phyloP scores from a whole-genome alignment of 495 filamentous ascomycete genomes.

The Aspergillus incahuasiensis region DNA sequence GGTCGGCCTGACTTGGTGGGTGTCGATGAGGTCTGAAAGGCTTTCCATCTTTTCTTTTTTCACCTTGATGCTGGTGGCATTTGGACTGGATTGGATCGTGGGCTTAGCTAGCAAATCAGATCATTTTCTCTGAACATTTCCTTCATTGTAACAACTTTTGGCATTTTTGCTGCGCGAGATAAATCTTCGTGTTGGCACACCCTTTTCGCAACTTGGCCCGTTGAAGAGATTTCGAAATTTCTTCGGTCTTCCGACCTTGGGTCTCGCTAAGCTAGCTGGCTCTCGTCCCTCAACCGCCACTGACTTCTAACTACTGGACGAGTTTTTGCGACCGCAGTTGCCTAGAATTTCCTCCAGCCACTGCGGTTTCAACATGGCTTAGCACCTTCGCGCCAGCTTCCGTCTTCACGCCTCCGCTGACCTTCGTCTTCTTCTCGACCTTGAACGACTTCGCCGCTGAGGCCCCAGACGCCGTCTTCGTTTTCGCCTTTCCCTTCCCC shows the following conservation, averaged over 20 bases:
- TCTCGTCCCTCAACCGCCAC: no score
- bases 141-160: neutral
- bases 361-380: neutral
- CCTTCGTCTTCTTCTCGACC: neutral
- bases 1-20: slow-evolving; percentile 60
- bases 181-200: no score
- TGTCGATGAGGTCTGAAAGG: slow-evolving; percentile 70
- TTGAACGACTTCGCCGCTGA: neutral
- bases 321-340: slow-evolving; percentile 1
- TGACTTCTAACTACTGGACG: no score
- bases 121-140: neutral
- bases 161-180: neutral
- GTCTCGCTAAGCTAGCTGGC: no score
- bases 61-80: slow-evolving; percentile 25
- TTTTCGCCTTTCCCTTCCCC: neutral
- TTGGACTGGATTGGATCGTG: neutral
- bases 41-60: slow-evolving; percentile 27
- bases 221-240: no score
- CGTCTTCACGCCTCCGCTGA: neutral
- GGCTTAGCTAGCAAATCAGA: neutral
- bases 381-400: neutral
- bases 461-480: neutral
- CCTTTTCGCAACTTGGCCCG: no score
- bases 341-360: neutral
- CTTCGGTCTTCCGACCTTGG: no score